These are phyloP conservation scores for Panicum hallii DNA, from an alignment of 202 grass and related monocot species.

Conservation along the genomic window DNA sequence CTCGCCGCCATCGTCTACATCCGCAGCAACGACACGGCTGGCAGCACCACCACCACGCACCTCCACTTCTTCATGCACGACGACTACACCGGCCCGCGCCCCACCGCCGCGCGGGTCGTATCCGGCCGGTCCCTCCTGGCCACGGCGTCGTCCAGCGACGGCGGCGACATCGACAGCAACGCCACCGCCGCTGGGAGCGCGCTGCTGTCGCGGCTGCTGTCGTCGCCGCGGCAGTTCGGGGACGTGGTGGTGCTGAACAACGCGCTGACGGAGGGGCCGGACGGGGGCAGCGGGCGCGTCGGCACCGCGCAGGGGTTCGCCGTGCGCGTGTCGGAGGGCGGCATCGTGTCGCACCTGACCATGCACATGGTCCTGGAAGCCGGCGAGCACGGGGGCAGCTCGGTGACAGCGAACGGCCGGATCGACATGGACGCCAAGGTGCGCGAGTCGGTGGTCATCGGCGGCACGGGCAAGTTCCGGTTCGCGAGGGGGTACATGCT, in stretches of 20 bases:
- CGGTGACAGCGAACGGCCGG: conserved; percentile 45
- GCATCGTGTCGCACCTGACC: conserved; percentile 52
- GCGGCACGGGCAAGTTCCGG: conserved; percentile 66
- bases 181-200: background rate
- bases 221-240: conserved; percentile 46
- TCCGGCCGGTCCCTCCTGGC: background rate
- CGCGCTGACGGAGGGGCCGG: conserved; percentile 18
- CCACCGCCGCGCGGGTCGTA: conserved; percentile 28
- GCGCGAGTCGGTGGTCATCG: conserved; percentile 59
- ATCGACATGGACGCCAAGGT: conserved; percentile 48
- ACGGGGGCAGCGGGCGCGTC: conserved; percentile 18
- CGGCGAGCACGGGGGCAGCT: conserved; percentile 58
- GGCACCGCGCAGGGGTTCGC: conserved; percentile 59
- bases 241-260: conserved; percentile 46
- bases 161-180: background rate
- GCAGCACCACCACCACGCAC: background rate
- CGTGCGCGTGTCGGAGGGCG: conserved; percentile 48
- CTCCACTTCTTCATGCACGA: conserved; percentile 60
- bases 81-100: conserved; percentile 8
- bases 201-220: background rate
- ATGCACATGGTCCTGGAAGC: conserved; percentile 53
- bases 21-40: background rate
- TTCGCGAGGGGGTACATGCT: conserved; percentile 49
- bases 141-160: background rate
- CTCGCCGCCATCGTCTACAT: background rate